These are phyloP conservation scores for Rhodamnia argentea DNA, from an alignment of 345 rosid genomes.

Conservation along the genomic window DNA sequence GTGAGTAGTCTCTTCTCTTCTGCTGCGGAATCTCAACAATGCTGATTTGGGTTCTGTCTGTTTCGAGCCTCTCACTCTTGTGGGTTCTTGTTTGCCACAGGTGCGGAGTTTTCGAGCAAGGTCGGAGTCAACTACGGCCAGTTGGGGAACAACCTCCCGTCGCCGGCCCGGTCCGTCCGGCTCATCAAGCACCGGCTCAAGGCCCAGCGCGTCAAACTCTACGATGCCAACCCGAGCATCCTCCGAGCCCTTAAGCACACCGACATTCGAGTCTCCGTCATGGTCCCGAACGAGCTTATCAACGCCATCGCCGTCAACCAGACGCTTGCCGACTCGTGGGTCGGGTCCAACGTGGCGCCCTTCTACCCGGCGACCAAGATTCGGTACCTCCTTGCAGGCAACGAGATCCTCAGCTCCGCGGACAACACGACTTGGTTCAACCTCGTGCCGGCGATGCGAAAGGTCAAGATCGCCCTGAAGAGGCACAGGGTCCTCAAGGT, in stretches of 20 bases:
- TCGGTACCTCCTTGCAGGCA: constrained; percentile 83
- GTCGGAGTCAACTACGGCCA: constrained; percentile 12
- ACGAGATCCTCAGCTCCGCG: constrained; percentile 51
- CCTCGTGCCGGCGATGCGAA: constrained; percentile 82
- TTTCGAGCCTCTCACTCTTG: not conserved
- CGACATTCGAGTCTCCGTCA: constrained; percentile 50
- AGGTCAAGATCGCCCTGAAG: constrained; percentile 44
- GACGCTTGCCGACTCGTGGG: constrained; percentile 56
- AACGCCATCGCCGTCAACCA: constrained; percentile 34
- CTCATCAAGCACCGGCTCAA: constrained; percentile 8
- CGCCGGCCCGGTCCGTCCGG: constrained; percentile 2
- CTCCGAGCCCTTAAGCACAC: constrained; percentile 45
- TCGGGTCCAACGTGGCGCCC: constrained; percentile 19
- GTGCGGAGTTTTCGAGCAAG: constrained; percentile 4
- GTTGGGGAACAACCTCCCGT: constrained; percentile 9
- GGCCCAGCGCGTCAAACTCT: constrained; percentile 50
- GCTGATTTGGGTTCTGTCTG: not conserved
- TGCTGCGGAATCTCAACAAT: not conserved
- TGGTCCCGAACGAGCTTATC: constrained; percentile 68
- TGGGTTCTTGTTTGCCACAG: not conserved
- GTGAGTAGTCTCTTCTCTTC: not conserved
- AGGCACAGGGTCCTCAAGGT: constrained; percentile 29
- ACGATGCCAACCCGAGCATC: constrained; percentile 61
- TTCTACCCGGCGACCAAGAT: constrained; percentile 51
- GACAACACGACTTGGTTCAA: constrained; percentile 33